These are phyloP conservation scores for Sclerotinia sclerotiorum DNA, from an alignment of 2,329 filamentous ascomycete genomes.

Conservation along the genomic window DNA sequence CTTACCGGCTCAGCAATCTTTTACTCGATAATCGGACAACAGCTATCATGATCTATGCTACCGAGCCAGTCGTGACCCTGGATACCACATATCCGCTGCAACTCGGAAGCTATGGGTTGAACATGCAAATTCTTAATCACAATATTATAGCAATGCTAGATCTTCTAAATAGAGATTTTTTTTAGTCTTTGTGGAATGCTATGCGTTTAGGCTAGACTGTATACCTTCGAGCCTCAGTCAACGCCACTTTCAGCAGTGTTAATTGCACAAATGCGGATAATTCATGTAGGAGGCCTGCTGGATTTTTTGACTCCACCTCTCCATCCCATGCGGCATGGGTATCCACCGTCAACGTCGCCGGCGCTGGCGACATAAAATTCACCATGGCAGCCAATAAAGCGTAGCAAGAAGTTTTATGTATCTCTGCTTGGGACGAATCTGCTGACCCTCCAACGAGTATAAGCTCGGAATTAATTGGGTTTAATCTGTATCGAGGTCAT, in stretches of 20 bases:
- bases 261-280: not conserved
- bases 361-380: not conserved
- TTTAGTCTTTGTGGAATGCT: not conserved
- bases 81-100: too few species aligned
- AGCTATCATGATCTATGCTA: too few species aligned
- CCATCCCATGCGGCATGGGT: not conserved
- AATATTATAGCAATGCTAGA: not conserved
- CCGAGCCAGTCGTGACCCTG: too few species aligned
- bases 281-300: not conserved
- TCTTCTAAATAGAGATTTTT: not conserved
- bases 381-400: not conserved
- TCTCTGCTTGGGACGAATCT: not conserved
- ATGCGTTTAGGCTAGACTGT: not conserved
- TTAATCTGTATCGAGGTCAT: not conserved
- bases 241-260: not conserved
- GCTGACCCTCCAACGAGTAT: not conserved
- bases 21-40: too few species aligned
- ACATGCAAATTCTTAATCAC: too few species aligned
- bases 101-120: too few species aligned
- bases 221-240: not conserved
- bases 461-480: not conserved
- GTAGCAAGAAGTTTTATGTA: not conserved
- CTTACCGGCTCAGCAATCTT: too few species aligned
- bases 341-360: not conserved
- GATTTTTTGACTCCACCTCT: not conserved